Base-by-base conservation (phyloP, 2,329 filamentous ascomycete genomes). In the Aspergillus viridinutans region DNA sequence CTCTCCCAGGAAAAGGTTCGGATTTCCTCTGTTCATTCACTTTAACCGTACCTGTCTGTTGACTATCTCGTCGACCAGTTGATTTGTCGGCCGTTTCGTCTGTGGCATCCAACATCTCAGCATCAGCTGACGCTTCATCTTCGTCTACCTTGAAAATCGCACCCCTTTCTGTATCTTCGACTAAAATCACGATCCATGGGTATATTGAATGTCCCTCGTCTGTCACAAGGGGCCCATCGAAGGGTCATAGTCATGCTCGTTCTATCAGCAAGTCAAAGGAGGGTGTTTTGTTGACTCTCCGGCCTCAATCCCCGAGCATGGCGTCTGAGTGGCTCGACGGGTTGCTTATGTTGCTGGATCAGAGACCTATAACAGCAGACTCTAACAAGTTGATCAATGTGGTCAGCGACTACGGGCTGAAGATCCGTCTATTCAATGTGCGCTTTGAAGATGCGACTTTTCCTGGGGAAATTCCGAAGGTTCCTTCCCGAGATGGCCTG, bases 261-360 rank as follows among this genome's bases (percentile, higher is more conserved):
- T 69, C 72, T 38, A 59, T 61, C 49, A 70, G 66, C 64, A 69
- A 67, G 60, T 61, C 69, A 38, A 83, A 83, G 63, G 94, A 97
- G 72, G 80, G 85, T 52, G 82, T 90, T 1, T 83, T 97, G 23
- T 80, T 99, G 54, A 90, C 88, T n/a, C 81, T 99, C 53, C 87
- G 91, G 72, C 92, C 93, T 5, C 79, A 86, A 58, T 90, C 86
- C 57, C 89, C 94, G 70, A 90, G 86, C 62, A 78, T 94, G 50
- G 94, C 94, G 9, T 95, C 92, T 0, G 94, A 99, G 75, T 99
- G 94, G 94, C 82, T 99, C 4, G 94, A 99, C 72, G 94, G 94
- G 1, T 78, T 99, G 62, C 81, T 97, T 56, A 96, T 99, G 92
- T 81, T 99, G 54, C 82, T 99, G 25, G 92, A 95, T 69, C 94